These are phyloP conservation scores for Ustilago sp. DNA, from an alignment of 1,284 basidiomycete genomes.

Conservation along the genomic window DNA sequence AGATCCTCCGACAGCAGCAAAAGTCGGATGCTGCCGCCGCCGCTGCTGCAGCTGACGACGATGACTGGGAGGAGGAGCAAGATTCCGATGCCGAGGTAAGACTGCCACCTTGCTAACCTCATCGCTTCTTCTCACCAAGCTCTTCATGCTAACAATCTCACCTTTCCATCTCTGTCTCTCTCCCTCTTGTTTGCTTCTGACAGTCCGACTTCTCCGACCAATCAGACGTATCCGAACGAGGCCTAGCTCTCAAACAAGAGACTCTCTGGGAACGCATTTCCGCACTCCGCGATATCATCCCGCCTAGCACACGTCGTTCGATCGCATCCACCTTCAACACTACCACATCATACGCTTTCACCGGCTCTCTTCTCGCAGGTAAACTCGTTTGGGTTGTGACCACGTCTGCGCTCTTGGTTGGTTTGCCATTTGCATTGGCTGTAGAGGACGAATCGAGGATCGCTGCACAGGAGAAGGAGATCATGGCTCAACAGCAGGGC, in stretches of 20 bases:
- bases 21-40: slow-evolving; percentile 30
- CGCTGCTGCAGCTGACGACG: slow-evolving; percentile 37
- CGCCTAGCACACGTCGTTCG: slow-evolving; percentile 84
- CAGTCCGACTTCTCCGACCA: slow-evolving; percentile 60
- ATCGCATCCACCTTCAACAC: slow-evolving; percentile 78
- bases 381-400: slow-evolving; percentile 94
- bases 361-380: slow-evolving; percentile 80
- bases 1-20: slow-evolving; percentile 51
- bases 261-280: slow-evolving; percentile 87
- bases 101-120: not conserved
- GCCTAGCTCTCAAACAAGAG: slow-evolving; percentile 72
- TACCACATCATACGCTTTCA: slow-evolving; percentile 74
- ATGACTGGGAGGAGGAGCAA: slow-evolving; percentile 47
- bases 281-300: slow-evolving; percentile 94
- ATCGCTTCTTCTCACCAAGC: not conserved
- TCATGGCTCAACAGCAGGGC: slow-evolving; percentile 90
- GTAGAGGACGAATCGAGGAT: slow-evolving; percentile 96
- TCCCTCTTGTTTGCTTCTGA: not conserved
- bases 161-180: not conserved
- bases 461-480: slow-evolving; percentile 93
- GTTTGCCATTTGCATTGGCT: slow-evolving; percentile 88
- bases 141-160: not conserved
- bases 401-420: slow-evolving; percentile 91
- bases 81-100: slow-evolving; percentile 51
- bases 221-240: slow-evolving; percentile 62